A percentile compares a stretch with the other conserved stretches of the same genome.
Conservation (phyloP, 352 stramenopile species). For the Pythium phragmitis region DNA sequence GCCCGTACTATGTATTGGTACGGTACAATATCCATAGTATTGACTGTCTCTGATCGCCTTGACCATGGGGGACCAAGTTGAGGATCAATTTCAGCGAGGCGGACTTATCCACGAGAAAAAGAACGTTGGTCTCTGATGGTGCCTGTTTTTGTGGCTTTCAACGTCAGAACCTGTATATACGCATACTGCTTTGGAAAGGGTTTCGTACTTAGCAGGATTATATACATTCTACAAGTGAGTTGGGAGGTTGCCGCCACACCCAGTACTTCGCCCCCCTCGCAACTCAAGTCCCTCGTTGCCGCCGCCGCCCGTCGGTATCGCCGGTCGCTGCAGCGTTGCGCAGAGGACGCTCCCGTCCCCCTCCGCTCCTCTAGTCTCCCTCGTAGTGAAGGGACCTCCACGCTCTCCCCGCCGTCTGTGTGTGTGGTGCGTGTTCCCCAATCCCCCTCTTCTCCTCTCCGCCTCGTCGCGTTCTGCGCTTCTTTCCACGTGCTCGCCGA, state of each 20-base stretch:
- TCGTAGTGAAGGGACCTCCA: background rate
- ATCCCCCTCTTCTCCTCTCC: slow-evolving; percentile 1
- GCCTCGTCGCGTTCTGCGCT: slow-evolving; percentile 10
- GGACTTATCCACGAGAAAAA: no score
- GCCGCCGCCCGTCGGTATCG: slow-evolving; percentile 7
- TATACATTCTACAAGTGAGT: background rate
- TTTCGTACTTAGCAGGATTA: slow-evolving; percentile 5
- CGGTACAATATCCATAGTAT: no score
- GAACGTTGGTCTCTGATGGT: background rate
- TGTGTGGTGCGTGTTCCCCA: background rate
- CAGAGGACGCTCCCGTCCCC: background rate
- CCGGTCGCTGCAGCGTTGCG: background rate
- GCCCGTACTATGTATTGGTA: no score
- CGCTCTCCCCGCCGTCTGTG: background rate
- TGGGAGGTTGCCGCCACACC: slow-evolving; percentile 5
- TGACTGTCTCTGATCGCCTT: no score
- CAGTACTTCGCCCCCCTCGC: slow-evolving; percentile 12
- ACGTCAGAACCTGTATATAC: slow-evolving; percentile 1
- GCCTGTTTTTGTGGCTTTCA: slow-evolving; percentile 6
- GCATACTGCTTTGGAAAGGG: background rate
- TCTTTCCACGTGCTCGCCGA: background rate
- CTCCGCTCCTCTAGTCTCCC: background rate
- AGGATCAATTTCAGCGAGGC: no score
- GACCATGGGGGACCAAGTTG: no score
- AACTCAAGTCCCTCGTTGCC: slow-evolving; percentile 14